A percentile compares a stretch with the other conserved stretches of the same genome.
Evolutionary conservation across 495 filamentous ascomycete species (phyloP).

Genomic region (Astrothelium macrocarpum): DNA sequence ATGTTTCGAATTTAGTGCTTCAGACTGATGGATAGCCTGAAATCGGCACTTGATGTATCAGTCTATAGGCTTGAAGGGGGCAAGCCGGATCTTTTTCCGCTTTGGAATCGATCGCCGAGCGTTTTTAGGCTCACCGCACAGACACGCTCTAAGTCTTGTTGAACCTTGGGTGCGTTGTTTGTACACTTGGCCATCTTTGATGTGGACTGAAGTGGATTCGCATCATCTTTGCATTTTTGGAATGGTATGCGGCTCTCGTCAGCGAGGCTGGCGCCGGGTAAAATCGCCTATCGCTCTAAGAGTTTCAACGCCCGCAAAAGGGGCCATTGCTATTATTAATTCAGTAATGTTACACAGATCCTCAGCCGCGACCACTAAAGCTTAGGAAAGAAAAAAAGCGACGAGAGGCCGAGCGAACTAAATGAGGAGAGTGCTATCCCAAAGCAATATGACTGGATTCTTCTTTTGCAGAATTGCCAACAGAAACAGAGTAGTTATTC

Average conservation of each 20-base stretch:
- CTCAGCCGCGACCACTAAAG: neutral
- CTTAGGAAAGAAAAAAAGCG: neutral
- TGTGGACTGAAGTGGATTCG: neutral
- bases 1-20: slow-evolving; percentile 3
- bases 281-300: neutral
- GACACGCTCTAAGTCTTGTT: neutral
- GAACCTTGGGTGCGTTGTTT: neutral
- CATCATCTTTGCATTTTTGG: neutral
- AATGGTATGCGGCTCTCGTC: neutral
- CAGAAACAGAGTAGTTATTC: neutral
- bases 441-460: neutral
- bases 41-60: slow-evolving; percentile 4
- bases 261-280: neutral
- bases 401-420: neutral
- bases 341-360: neutral
- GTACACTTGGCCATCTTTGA: neutral
- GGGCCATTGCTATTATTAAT: neutral
- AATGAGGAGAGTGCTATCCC: neutral
- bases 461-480: neutral
- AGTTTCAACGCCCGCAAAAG: neutral
- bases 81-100: slow-evolving; percentile 1
- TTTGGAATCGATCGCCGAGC: slow-evolving; percentile 4
- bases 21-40: neutral
- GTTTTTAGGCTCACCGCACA: neutral
- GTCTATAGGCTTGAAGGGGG: neutral